A percentile compares a stretch with the other conserved stretches of the same genome.
Conservation (phyloP, 2,329 filamentous ascomycete species). For the Myriangium duriaei region DNA sequence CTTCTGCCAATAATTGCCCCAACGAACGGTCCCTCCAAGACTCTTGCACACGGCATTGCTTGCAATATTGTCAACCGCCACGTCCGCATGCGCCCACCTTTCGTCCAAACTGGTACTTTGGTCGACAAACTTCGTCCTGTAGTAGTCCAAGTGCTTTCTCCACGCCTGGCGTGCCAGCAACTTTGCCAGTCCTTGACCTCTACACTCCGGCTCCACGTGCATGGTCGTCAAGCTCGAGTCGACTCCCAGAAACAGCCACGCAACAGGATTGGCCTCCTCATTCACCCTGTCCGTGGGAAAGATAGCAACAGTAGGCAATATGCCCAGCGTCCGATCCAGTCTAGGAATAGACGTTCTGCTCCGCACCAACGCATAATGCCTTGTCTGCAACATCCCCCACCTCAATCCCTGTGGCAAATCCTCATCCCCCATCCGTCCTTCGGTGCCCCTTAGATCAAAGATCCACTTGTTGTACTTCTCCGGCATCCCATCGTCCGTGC, state of each 20-base stretch:
- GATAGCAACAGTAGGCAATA: conserved; percentile 27
- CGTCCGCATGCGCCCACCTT: conserved; percentile 50
- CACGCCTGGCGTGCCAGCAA: conserved; percentile 47
- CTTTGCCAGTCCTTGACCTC: conserved; percentile 52
- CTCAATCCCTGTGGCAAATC: conserved; percentile 35
- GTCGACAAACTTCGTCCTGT: conserved; percentile 18
- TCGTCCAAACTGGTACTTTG: conserved; percentile 26
- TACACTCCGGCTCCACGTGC: conserved; percentile 47
- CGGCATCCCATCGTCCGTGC: conserved; percentile 1
- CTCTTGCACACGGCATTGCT: conserved; percentile 52
- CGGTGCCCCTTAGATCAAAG: conserved; percentile 10
- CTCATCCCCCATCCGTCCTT: neutral
- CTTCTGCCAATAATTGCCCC: conserved; percentile 47
- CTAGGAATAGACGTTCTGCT: conserved; percentile 45
- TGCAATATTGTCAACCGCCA: conserved; percentile 45
- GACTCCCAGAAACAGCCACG: conserved; percentile 52
- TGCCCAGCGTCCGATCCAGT: conserved; percentile 33
- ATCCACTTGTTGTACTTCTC: conserved; percentile 13
- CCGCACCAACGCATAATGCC: conserved; percentile 45
- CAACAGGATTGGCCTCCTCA: conserved; percentile 41
- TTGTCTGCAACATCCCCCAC: conserved; percentile 42
- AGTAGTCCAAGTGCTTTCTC: conserved; percentile 35
- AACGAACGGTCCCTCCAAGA: conserved; percentile 43
- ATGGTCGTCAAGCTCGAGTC: conserved; percentile 51
- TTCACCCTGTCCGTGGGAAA: conserved; percentile 22